A percentile compares a stretch with the other conserved stretches of the same genome.
phyloP scores from a whole-genome alignment of 2,329 filamentous ascomycete genomes.

The Verticillium alfalfae region DNA sequence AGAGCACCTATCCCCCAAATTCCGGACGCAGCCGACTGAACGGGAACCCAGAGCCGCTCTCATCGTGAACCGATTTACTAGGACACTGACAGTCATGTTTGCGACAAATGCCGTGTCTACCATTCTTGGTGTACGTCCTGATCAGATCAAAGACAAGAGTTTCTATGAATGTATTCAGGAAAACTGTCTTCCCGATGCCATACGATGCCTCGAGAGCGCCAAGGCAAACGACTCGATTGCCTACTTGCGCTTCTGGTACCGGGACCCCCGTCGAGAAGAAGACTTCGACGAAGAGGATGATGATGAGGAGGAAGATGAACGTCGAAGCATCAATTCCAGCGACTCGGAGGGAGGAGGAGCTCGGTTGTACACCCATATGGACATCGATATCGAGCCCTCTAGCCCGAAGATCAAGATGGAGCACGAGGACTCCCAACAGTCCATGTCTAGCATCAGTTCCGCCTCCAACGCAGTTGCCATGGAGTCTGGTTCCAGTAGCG shows the following conservation, averaged over 20 bases:
- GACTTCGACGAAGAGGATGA: constrained; percentile 37
- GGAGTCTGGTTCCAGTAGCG: not conserved
- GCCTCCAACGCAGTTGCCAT: not conserved
- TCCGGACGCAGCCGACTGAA: constrained; percentile 55
- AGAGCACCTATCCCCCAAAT: constrained; percentile 77
- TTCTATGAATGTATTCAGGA: constrained; percentile 86
- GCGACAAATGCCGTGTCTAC: constrained; percentile 70
- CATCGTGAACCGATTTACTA: constrained; percentile 81
- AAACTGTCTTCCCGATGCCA: constrained; percentile 69
- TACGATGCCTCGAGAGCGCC: constrained; percentile 74
- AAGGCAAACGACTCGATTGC: constrained; percentile 90
- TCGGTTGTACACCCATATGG: constrained; percentile 35
- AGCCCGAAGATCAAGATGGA: constrained; percentile 29
- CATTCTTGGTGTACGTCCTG: constrained; percentile 68
- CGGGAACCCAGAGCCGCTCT: constrained; percentile 79
- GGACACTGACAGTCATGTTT: constrained; percentile 80
- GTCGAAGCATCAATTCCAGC: constrained; percentile 23
- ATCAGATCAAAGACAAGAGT: constrained; percentile 67
- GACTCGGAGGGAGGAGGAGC: constrained; percentile 41
- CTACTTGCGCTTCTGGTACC: constrained; percentile 80
- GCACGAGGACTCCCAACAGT: constrained; percentile 8
- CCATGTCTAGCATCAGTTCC: not conserved
- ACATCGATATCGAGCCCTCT: constrained; percentile 26
- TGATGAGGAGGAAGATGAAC: constrained; percentile 37
- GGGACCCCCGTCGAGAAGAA: constrained; percentile 61